Evolutionary conservation across 257 asterid species (phyloP), one percentile per base, ranked within the genome.

Genomic region (Solanum piurae): DNA sequence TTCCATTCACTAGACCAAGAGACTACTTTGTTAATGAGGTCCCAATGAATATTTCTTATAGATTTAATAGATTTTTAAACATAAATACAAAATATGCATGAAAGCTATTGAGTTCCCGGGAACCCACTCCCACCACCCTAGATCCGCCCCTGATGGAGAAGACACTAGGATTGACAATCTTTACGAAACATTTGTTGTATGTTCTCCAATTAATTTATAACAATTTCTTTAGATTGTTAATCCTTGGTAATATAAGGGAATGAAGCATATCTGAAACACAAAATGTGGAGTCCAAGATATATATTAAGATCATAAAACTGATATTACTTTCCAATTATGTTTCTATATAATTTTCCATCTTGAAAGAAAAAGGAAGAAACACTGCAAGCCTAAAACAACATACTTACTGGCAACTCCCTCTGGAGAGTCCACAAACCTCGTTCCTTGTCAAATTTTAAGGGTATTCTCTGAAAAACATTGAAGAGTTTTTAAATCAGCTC

Each of bases 361-460:
- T 77, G 3, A 13, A 73, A 72, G 27, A 49, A 66, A 64, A 16
- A 12, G 40, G 79, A 79, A 64, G 37, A 76, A 4, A 72, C 34
- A 76, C 72, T 42, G 20, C 9, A 13, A 79, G 38, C 84, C 84
- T 79, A 79, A 42, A 76, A 62, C 62, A 18, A 73, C 75, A 86
- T 49, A 90, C 97, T 91, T 90, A 96, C 99, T 7, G 97, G 96
- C 84, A 96, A 83, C 68, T 95, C 94, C 88, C 96, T 90, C 1
- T 88, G 93, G 79, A 96, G 96, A 89, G 89, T 86, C 99, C 99
- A 96, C 33, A 66, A 40, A 42, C 92, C 95, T 88, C 72, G 91
- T 82, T 88, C 91, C 89, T 93, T 79, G 38, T 94, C 94, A 79
- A 90, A 93, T 9, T 92, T 88, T 88, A 96, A 89, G 14, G 98